Percentiles rank a stretch among this genome's conserved stretches.
phyloP scores from a whole-genome alignment of 805 yeast genomes.

The Yarrowia keelungensis region DNA sequence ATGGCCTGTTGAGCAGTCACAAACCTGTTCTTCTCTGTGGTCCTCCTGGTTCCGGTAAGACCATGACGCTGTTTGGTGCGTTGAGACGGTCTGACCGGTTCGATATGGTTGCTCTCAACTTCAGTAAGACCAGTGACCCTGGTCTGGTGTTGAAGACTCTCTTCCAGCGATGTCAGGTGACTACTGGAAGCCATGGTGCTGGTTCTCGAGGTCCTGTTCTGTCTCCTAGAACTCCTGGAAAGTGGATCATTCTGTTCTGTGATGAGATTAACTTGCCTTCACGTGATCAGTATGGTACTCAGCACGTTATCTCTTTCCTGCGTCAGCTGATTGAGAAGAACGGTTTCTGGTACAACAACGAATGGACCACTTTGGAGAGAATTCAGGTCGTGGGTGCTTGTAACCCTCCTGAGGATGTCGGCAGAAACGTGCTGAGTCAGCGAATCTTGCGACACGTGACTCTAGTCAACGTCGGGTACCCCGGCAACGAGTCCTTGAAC shows the following conservation, averaged over 20 bases:
- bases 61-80: constrained; percentile 83
- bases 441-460: constrained; percentile 73
- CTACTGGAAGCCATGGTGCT: constrained; percentile 55
- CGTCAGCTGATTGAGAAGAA: constrained; percentile 74
- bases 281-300: constrained; percentile 74
- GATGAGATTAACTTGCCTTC: constrained; percentile 90
- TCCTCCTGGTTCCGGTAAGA: constrained; percentile 97
- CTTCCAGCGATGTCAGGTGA: constrained; percentile 71
- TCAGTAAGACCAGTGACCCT: constrained; percentile 81
- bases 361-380: constrained; percentile 70
- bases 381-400: constrained; percentile 95
- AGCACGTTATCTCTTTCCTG: constrained; percentile 69
- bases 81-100: constrained; percentile 63
- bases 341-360: constrained; percentile 77
- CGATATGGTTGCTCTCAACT: constrained; percentile 73
- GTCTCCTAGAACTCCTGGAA: constrained; percentile 66
- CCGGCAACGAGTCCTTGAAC: constrained; percentile 63
- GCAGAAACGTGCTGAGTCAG: constrained; percentile 63
- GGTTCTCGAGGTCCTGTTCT: constrained; percentile 49
- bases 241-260: constrained; percentile 82
- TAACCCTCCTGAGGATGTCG: constrained; percentile 84
- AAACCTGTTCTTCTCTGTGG: constrained; percentile 80
- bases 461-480: constrained; percentile 79
- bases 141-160: constrained; percentile 64
- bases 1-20: constrained; percentile 61